Base-by-base conservation (phyloP, 805 yeast genomes). In the Metschnikowia matae region DNA sequence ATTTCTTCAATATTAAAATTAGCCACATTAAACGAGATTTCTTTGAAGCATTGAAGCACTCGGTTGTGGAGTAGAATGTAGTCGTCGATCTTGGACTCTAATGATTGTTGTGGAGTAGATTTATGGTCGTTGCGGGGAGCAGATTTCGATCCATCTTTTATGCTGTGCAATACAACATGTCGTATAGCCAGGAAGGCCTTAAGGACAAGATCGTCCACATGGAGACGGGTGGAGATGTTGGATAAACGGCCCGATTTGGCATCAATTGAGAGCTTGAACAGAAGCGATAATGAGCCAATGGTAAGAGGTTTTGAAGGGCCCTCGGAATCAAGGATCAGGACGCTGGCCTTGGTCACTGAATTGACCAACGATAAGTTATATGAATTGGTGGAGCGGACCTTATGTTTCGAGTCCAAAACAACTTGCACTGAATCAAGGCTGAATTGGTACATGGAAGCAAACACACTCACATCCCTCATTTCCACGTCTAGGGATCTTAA, bases 21-120 rank as follows among this genome's bases (percentile, higher is more conserved):
- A 14, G 48, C 50, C 3, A 54, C 39, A 29, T 53, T 50, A 6
- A 56, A 29, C 10, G 59, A 57, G 18, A 52, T 26, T 32, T 57
- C 60, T 13, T 51, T 48, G 47, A 56, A 49, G 33, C 52, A 44
- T 20, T 39, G 51, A 23, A 53, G 40, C 7, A 56, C 11, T 29
- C 44, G 48, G 21, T 49, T 50, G 46, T 56, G 55, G 6, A 56
- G 7, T 0, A 33, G 20, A 10, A 48, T 33, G n/a, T 51, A 35
- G 8, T 8, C 17, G 35, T 46, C 49, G 18, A 44, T 33, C 23
- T 41, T 36, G 35, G 35, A 26, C 33, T 43, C 37, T 18, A 43
- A 32, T 5, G 40, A 14, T 21, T 42, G 38, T 17, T 42, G 29
- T 6, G 41, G 44, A 11, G 26, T 33, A 8, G 32, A 34, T 26